Percentiles rank a stretch among this genome's conserved stretches.
Conservation (phyloP, 176 grass and related monocot species). For the Miscanthus lutarioriparius region DNA sequence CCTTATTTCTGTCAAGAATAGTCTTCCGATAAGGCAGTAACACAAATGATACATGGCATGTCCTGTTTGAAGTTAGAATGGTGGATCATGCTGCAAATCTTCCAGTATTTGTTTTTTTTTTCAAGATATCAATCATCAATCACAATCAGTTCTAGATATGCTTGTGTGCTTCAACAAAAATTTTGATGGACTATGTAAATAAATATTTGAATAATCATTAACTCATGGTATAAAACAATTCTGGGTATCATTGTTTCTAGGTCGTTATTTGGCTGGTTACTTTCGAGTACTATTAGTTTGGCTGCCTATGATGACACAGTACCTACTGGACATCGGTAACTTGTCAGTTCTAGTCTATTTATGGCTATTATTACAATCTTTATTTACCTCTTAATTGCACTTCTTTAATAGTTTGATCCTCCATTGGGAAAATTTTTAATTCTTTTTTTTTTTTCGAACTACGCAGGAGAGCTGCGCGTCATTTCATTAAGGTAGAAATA, state of each 20-base stretch:
- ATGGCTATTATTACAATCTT: background rate
- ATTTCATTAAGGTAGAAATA: too few species aligned
- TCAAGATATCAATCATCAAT: background rate
- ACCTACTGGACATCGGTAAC: background rate
- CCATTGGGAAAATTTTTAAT: background rate
- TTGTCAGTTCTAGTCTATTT: background rate
- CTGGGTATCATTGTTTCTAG: background rate
- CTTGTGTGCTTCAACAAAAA: background rate
- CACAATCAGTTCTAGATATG: background rate
- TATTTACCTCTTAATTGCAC: background rate
- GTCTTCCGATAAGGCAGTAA: background rate
- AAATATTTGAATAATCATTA: constrained; percentile 12
- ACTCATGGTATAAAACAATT: constrained; percentile 12
- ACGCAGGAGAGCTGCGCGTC: too few species aligned
- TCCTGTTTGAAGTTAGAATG: background rate
- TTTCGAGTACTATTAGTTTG: constrained; percentile 5
- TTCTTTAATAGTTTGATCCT: background rate
- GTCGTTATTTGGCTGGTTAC: background rate
- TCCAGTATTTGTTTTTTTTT: background rate
- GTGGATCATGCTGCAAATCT: background rate
- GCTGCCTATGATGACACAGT: background rate
- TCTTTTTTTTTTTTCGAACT: too few species aligned
- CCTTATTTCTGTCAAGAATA: background rate
- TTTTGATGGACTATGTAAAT: background rate
- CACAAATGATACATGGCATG: background rate